phyloP scores from a whole-genome alignment of 139 green algal species.

The Coelastrella sp. region DNA sequence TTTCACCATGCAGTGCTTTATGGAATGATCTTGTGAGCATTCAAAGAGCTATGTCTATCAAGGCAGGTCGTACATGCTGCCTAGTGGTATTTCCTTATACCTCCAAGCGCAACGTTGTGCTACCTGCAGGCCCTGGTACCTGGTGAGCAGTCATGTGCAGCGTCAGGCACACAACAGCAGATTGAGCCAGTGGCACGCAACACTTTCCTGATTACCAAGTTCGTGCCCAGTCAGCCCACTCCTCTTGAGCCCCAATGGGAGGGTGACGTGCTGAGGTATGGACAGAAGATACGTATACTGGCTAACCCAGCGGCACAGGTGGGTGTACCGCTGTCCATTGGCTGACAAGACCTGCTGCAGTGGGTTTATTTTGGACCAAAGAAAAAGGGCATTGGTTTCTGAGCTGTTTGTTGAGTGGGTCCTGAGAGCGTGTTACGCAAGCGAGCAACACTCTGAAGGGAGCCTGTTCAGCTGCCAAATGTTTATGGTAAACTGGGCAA shows the following conservation, averaged over 20 bases:
- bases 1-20: too few species aligned
- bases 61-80: too few species aligned
- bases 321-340: not conserved
- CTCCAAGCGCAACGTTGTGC: not conserved
- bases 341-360: not conserved
- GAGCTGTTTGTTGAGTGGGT: too few species aligned
- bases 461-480: too few species aligned
- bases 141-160: constrained; percentile 58
- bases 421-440: not conserved
- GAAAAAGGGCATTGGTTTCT: not conserved
- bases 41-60: too few species aligned
- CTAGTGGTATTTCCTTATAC: too few species aligned
- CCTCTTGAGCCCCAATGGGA: constrained; percentile 58
- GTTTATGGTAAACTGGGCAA: too few species aligned
- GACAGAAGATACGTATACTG: constrained; percentile 63
- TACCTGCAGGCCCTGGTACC: constrained; percentile 49
- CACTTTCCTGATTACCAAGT: constrained; percentile 63
- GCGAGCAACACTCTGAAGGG: too few species aligned
- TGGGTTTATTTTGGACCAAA: not conserved
- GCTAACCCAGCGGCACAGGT: constrained; percentile 46
- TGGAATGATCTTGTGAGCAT: too few species aligned
- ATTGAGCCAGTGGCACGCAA: constrained; percentile 63
- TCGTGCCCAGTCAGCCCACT: constrained; percentile 41
- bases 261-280: constrained; percentile 64
- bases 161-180: constrained; percentile 49